Percentiles rank a stretch among this genome's conserved stretches.
Conservation (phyloP, 1,284 basidiomycete species). For the Lentinus polychrous region DNA sequence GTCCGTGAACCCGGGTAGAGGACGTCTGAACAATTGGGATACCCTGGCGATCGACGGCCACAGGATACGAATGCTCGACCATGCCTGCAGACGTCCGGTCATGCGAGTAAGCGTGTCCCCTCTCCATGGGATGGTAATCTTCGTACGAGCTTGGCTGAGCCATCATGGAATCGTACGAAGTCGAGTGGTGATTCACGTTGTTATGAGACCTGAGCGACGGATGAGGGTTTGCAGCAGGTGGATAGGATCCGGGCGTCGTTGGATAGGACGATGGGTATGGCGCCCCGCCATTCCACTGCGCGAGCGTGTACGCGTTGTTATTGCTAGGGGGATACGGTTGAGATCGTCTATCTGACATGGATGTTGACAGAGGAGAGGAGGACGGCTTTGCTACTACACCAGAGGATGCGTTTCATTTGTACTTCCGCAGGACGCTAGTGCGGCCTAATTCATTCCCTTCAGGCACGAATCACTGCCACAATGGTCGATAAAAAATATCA, state of each 20-base stretch:
- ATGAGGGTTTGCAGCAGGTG: constrained; percentile 20
- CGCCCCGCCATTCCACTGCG: constrained; percentile 19
- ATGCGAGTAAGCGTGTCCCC: constrained; percentile 7
- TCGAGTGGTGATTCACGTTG: constrained; percentile 14
- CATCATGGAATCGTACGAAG: constrained; percentile 20
- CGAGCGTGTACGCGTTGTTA: constrained; percentile 19
- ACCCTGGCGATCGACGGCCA: constrained; percentile 16
- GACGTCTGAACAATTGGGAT: constrained; percentile 12
- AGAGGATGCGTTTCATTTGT: constrained; percentile 25
- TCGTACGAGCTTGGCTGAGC: constrained; percentile 14
- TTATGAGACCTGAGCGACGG: constrained; percentile 18
- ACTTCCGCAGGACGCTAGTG: constrained; percentile 21
- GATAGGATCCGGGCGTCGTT: constrained; percentile 20
- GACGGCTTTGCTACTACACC: constrained; percentile 16
- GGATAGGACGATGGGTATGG: constrained; percentile 23
- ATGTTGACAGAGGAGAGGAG: constrained; percentile 15
- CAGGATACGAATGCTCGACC: constrained; percentile 18
- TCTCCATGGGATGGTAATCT: constrained; percentile 9
- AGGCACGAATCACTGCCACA: constrained; percentile 31
- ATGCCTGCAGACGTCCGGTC: constrained; percentile 16
- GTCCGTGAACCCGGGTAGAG: constrained; percentile 15
- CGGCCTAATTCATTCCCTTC: constrained; percentile 11
- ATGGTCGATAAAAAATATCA: constrained; percentile 15
- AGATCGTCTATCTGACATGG: constrained; percentile 28
- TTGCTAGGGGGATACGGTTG: constrained; percentile 20